These are phyloP conservation scores for Candida jianshihensis DNA, from an alignment of 805 yeast species.

Conservation along the genomic window DNA sequence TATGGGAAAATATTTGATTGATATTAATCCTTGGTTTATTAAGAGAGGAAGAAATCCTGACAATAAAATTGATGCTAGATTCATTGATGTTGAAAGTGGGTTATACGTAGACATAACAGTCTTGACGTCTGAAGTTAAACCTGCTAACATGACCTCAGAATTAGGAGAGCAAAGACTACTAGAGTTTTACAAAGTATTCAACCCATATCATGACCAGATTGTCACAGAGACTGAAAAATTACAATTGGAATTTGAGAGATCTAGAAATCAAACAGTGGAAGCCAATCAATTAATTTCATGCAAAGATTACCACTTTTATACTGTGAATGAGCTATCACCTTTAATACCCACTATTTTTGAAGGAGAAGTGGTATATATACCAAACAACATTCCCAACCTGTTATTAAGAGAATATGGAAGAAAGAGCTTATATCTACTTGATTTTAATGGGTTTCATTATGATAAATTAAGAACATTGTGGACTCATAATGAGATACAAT, in stretches of 20 bases:
- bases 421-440: slow-evolving; percentile 27
- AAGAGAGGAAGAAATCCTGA: slow-evolving; percentile 45
- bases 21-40: slow-evolving; percentile 37
- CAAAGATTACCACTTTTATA: slow-evolving; percentile 51
- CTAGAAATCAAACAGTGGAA: background rate
- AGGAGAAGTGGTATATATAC: slow-evolving; percentile 54
- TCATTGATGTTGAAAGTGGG: slow-evolving; percentile 64
- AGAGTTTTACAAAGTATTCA: slow-evolving; percentile 7
- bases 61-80: slow-evolving; percentile 65
- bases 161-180: background rate
- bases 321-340: slow-evolving; percentile 42
- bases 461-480: slow-evolving; percentile 12
- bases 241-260: background rate
- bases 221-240: slow-evolving; percentile 4
- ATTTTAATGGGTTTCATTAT: slow-evolving; percentile 36
- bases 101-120: slow-evolving; percentile 65
- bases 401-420: slow-evolving; percentile 41
- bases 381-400: slow-evolving; percentile 34
- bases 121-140: slow-evolving; percentile 3
- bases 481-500: slow-evolving; percentile 9
- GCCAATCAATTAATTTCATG: slow-evolving; percentile 29
- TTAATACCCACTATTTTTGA: slow-evolving; percentile 45
- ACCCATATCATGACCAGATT: slow-evolving; percentile 9
- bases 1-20: slow-evolving; percentile 45
- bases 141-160: background rate